Percentiles rank a stretch among this genome's conserved stretches.
These are phyloP conservation scores for Arachnomyces sp. DNA, from an alignment of 2,329 filamentous ascomycete species.

Conservation along the genomic window DNA sequence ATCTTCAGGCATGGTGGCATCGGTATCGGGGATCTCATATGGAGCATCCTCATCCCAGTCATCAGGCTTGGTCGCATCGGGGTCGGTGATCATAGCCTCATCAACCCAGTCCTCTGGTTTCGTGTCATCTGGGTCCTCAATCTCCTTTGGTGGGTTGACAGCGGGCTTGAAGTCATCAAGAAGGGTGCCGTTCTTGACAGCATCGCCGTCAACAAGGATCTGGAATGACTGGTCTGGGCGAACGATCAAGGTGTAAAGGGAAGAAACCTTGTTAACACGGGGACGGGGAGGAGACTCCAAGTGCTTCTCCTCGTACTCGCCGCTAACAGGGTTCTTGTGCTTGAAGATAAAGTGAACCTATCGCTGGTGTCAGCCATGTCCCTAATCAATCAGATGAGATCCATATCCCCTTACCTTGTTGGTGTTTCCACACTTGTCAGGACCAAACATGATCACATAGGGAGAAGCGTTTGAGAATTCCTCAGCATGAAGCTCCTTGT, in stretches of 20 bases:
- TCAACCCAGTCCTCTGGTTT: constrained; percentile 98
- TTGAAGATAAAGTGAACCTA: constrained; percentile 91
- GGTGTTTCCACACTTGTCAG: constrained; percentile 97
- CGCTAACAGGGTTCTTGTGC: constrained; percentile 99
- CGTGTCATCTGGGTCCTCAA: constrained; percentile 84
- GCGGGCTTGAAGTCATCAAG: constrained; percentile 86
- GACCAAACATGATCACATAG: constrained; percentile 99
- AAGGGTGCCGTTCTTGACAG: constrained; percentile 80
- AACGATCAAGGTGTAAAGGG: constrained; percentile 94
- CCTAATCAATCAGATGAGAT: constrained; percentile 4
- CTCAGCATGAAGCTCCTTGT: constrained; percentile 90
- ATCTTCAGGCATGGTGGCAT: constrained; percentile 84
- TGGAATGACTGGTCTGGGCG: constrained; percentile 93
- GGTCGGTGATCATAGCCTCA: constrained; percentile 80
- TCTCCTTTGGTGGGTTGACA: constrained; percentile 93
- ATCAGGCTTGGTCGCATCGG: constrained; percentile 89
- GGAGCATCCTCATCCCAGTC: constrained; percentile 99
- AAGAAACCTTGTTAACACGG: constrained; percentile 81
- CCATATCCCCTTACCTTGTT: constrained; percentile 67
- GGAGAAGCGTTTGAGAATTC: constrained; percentile 97
- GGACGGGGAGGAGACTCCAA: constrained; percentile 74
- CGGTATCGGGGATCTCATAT: constrained; percentile 90
- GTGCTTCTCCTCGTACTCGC: constrained; percentile 99
- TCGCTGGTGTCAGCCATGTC: constrained; percentile 15
- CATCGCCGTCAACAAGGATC: constrained; percentile 85